Evolutionary conservation across 345 rosid genomes (phyloP).

Genomic region (Hypericum androsaemum): DNA sequence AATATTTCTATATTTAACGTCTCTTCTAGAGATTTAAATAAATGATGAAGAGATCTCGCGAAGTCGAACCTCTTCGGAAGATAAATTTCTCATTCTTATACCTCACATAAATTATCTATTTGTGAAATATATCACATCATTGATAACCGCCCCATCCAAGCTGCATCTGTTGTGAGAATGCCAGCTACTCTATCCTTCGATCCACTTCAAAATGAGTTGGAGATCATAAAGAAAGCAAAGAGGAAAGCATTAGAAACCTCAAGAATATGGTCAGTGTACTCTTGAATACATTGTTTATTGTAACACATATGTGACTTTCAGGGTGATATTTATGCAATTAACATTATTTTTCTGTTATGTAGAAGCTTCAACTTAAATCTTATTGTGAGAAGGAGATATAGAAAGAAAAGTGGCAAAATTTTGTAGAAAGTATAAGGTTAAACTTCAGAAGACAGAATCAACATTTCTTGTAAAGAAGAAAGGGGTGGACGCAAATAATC

Average conservation of each 20-base stretch:
- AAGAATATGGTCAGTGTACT: conserved; percentile 31
- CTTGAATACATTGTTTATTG: background rate
- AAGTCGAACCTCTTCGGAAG: too few relatives aligned
- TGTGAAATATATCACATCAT: too few relatives aligned
- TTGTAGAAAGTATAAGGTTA: conserved; percentile 31
- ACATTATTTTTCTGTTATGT: conserved; percentile 12
- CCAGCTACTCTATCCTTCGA: conserved; percentile 22
- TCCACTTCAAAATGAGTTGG: conserved; percentile 58
- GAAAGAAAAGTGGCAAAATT: conserved; percentile 36
- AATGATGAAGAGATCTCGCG: too few relatives aligned
- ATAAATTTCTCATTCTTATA: too few relatives aligned
- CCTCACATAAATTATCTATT: too few relatives aligned
- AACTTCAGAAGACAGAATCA: conserved; percentile 31
- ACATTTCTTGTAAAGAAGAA: conserved; percentile 24
- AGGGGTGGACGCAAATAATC: conserved; percentile 29
- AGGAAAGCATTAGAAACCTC: conserved; percentile 18
- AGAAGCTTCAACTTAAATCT: conserved; percentile 37
- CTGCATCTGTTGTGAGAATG: conserved; percentile 14
- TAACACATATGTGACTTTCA: background rate
- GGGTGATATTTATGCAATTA: background rate
- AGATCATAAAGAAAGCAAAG: conserved; percentile 32
- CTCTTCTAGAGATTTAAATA: too few relatives aligned
- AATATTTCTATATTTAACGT: too few relatives aligned
- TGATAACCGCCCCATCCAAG: conserved; percentile 19
- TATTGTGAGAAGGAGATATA: conserved; percentile 51